Conservation (phyloP, 345 rosid species). For the Psidium friedrichsthalianum region DNA sequence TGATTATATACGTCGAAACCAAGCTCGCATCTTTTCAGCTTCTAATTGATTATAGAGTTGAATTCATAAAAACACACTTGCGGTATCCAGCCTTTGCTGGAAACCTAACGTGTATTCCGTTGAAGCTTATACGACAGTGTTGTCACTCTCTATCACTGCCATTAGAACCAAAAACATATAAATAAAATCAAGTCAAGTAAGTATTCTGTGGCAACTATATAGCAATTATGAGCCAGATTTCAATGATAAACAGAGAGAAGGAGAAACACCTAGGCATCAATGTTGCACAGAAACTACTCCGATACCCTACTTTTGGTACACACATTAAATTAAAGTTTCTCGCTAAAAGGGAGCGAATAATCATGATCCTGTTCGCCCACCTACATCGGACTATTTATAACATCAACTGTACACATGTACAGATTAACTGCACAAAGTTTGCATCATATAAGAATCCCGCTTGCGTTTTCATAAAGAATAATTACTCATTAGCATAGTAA, state of each 20-base stretch:
- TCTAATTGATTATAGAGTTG: background rate
- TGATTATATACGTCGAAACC: background rate
- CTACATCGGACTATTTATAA: background rate
- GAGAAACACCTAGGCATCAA: background rate
- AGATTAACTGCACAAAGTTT: background rate
- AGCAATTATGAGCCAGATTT: background rate
- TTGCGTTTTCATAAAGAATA: background rate
- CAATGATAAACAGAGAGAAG: background rate
- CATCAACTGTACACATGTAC: background rate
- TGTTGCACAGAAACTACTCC: background rate
- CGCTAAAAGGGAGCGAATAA: background rate
- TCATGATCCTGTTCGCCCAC: background rate
- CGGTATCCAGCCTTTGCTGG: background rate
- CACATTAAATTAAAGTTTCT: background rate
- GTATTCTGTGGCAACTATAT: background rate
- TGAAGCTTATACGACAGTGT: background rate
- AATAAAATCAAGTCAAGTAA: background rate
- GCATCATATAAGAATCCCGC: background rate
- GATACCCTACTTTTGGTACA: background rate
- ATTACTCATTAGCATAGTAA: background rate
- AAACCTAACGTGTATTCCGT: background rate
- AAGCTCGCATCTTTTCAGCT: background rate
- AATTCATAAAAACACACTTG: background rate
- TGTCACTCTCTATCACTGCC: background rate
- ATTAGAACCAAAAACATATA: background rate